phyloP scores from a whole-genome alignment of 1,284 basidiomycete species.

The Boletellus deceptivus region DNA sequence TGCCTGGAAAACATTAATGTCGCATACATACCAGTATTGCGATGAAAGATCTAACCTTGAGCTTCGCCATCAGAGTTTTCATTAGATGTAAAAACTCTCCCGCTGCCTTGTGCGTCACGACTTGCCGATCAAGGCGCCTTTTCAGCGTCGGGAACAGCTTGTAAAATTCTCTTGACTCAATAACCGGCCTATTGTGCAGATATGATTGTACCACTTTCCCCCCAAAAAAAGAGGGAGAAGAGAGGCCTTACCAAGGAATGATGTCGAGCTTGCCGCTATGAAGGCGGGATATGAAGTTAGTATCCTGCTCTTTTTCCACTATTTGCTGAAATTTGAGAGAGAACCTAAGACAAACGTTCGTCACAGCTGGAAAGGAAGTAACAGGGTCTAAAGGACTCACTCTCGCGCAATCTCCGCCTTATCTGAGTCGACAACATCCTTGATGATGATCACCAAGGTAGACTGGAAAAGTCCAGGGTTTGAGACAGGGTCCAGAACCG shows the following conservation, averaged over 20 bases:
- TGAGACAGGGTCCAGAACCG: constrained; percentile 53
- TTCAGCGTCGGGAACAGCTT: constrained; percentile 48
- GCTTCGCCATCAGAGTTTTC: constrained; percentile 64
- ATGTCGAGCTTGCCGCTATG: constrained; percentile 54
- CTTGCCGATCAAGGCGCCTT: constrained; percentile 45
- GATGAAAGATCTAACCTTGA: constrained; percentile 43
- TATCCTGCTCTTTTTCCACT: constrained; percentile 55
- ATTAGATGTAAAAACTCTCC: constrained; percentile 56
- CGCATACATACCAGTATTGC: no score
- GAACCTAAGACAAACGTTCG: constrained; percentile 39
- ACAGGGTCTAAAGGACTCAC: constrained; percentile 32
- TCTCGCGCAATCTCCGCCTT: constrained; percentile 53
- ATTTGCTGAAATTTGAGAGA: constrained; percentile 53
- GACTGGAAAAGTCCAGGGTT: constrained; percentile 61
- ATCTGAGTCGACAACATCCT: constrained; percentile 61
- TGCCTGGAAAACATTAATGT: constrained; percentile 35
- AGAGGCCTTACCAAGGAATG: constrained; percentile 42
- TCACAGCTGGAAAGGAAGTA: not conserved
- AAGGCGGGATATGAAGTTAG: constrained; percentile 58
- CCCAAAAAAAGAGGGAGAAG: no score
- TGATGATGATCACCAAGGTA: constrained; percentile 59
- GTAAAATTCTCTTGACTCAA: constrained; percentile 59
- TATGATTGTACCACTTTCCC: not conserved
- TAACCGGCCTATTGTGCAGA: constrained; percentile 46
- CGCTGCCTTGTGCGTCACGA: constrained; percentile 46